phyloP scores from a whole-genome alignment of 2,329 filamentous ascomycete species.

The Emmonsiellopsis sp. region DNA sequence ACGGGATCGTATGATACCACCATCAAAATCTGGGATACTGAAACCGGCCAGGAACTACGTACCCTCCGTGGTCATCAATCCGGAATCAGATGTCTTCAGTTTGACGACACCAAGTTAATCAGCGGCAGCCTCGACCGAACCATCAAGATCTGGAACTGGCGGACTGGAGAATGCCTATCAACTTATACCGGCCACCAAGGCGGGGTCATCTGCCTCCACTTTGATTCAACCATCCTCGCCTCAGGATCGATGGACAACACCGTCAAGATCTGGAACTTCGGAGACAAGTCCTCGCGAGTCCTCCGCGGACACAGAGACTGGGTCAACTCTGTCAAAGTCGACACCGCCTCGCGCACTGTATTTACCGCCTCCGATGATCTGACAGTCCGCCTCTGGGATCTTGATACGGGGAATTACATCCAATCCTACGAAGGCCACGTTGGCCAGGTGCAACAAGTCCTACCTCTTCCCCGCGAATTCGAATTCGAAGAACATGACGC shows the following conservation, averaged over 20 bases:
- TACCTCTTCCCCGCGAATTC: conserved; percentile 76
- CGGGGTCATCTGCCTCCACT: conserved; percentile 81
- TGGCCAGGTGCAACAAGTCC: conserved; percentile 86
- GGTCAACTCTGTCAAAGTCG: conserved; percentile 92
- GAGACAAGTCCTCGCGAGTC: conserved; percentile 68
- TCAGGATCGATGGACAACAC: conserved; percentile 85
- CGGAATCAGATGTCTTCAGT: conserved; percentile 82
- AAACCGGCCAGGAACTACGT: conserved; percentile 77
- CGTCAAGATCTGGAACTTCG: conserved; percentile 88
- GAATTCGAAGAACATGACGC: conserved; percentile 68
- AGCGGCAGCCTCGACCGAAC: conserved; percentile 82
- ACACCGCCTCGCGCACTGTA: conserved; percentile 70
- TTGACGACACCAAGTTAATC: conserved; percentile 84
- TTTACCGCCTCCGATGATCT: conserved; percentile 92
- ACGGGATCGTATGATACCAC: conserved; percentile 93
- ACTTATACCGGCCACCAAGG: conserved; percentile 71
- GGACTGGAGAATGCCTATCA: conserved; percentile 75
- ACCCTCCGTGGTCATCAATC: conserved; percentile 74
- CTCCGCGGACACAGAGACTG: conserved; percentile 83
- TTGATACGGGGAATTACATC: conserved; percentile 74
- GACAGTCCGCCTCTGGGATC: conserved; percentile 84
- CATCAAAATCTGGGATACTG: conserved; percentile 92
- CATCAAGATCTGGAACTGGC: conserved; percentile 94
- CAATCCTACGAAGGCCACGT: conserved; percentile 77
- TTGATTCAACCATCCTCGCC: conserved; percentile 72